Evolutionary conservation across 2,329 filamentous ascomycete genomes (phyloP).

Genomic region (Fusarium coffeatum): DNA sequence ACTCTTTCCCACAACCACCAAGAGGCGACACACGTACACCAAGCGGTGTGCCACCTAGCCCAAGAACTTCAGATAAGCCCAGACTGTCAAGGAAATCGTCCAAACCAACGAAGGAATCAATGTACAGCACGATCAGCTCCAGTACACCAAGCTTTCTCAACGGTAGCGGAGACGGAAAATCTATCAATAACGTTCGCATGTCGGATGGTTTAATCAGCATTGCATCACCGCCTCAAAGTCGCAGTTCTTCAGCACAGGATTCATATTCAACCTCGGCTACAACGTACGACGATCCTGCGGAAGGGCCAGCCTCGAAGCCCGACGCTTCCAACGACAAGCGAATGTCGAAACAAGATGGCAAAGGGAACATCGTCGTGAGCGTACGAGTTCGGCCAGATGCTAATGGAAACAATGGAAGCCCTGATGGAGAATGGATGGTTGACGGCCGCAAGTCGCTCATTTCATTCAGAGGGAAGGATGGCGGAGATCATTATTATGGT

Average conservation of each 20-base stretch:
- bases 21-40: conserved; percentile 67
- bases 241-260: conserved; percentile 90
- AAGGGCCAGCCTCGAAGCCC: conserved; percentile 56
- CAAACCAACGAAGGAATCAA: conserved; percentile 67
- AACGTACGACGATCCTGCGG: conserved; percentile 83
- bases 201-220: conserved; percentile 82
- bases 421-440: conserved; percentile 90
- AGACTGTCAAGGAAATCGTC: conserved; percentile 61
- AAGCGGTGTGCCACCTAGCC: conserved; percentile 72
- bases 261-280: conserved; percentile 93
- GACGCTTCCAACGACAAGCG: conserved; percentile 57
- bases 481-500: conserved; percentile 94
- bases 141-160: conserved; percentile 81
- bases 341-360: conserved; percentile 73
- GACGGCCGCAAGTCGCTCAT: conserved; percentile 86
- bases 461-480: conserved; percentile 86
- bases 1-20: conserved; percentile 91
- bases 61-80: conserved; percentile 64
- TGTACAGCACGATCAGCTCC: conserved; percentile 60
- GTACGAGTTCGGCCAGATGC: conserved; percentile 91
- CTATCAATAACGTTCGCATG: conserved; percentile 73
- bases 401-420: conserved; percentile 67
- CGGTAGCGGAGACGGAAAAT: conserved; percentile 80
- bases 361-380: conserved; percentile 96
- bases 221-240: conserved; percentile 85